Base-by-base conservation (phyloP, 2,329 filamentous ascomycete species). In the Aspergillus brunneoviolaceus region DNA sequence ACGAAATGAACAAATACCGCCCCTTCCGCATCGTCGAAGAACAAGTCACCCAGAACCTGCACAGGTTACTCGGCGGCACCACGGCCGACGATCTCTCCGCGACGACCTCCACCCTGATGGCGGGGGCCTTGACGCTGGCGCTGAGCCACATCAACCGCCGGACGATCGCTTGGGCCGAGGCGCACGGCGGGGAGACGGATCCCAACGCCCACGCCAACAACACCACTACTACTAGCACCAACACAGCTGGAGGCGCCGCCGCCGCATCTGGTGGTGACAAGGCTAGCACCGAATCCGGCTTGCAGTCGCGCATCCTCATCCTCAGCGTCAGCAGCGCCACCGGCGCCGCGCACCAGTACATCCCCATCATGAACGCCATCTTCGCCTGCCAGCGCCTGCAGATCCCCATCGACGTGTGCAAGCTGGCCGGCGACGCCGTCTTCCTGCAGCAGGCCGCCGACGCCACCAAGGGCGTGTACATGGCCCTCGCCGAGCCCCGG, bases 281-380 rank as follows among this genome's bases (percentile, higher is more conserved):
- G 14, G 39, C 12, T 1, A 45, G 39, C 16, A 6, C 39, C 6
- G 39, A 23, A 16, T n/a, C 4, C 14, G 47, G 25, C 2, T 81
- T 95, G 21, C 88, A 90, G 66, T 89, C 89, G 14, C 90, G 95
- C 61, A 96, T 99, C 70, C 84, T 99, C 57, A 88, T 98, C 64
- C 76, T 99, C 57, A 96, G 91, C 51, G 92, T 97, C 4, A 96
- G 91, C 51, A 92, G 92, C 14, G 96, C 92, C 45, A 92, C 92
- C 71, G 90, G 94, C 69, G 86, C 96, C 0, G 87, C 92, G 5
- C 90, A 86, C 62, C 88, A 98, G 76, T 99, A 99, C 79, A 99
- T 99, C 58, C 90, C 94, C 0, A 95, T 96, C 67, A 99, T 99
- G 95, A 99, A 99, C 79, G 87, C 89, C 69, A 96, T 98, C 62